phyloP scores from a whole-genome alignment of 2,329 filamentous ascomycete species.

The Pseudogymnoascus sp. region DNA sequence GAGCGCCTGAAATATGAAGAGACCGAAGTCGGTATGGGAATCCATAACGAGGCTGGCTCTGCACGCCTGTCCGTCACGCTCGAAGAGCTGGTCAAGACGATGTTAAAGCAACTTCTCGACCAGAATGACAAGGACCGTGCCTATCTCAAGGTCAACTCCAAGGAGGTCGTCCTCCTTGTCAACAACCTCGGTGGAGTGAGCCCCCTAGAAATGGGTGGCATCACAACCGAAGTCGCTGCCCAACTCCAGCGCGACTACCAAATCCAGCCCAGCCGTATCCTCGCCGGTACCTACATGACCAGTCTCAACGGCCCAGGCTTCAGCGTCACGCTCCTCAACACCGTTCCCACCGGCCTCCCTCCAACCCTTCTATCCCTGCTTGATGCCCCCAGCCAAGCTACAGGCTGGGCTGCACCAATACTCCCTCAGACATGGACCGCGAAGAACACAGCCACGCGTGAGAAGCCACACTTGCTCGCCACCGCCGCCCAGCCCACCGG shows the following conservation, averaged over 20 bases:
- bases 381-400: constrained; percentile 60
- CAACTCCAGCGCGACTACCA: constrained; percentile 52
- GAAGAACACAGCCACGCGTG: constrained; percentile 32
- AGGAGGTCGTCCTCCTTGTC: constrained; percentile 57
- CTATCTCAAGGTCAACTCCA: constrained; percentile 52
- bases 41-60: constrained; percentile 58
- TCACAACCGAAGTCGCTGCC: constrained; percentile 57
- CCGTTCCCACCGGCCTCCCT: constrained; percentile 44
- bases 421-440: constrained; percentile 51
- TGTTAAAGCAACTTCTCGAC: constrained; percentile 60
- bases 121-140: constrained; percentile 55
- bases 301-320: constrained; percentile 67
- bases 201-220: constrained; percentile 58
- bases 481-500: constrained; percentile 29
- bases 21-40: constrained; percentile 65
- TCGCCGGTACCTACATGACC: constrained; percentile 65
- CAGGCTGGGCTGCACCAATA: constrained; percentile 59
- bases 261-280: constrained; percentile 53
- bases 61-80: constrained; percentile 43
- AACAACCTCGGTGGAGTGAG: constrained; percentile 67
- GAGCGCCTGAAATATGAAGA: constrained; percentile 49
- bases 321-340: constrained; percentile 59
- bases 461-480: constrained; percentile 18
- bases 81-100: constrained; percentile 46
- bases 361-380: constrained; percentile 56